These are phyloP conservation scores for Podosphaera leucotricha DNA, from an alignment of 2,329 filamentous ascomycete genomes.

Conservation along the genomic window DNA sequence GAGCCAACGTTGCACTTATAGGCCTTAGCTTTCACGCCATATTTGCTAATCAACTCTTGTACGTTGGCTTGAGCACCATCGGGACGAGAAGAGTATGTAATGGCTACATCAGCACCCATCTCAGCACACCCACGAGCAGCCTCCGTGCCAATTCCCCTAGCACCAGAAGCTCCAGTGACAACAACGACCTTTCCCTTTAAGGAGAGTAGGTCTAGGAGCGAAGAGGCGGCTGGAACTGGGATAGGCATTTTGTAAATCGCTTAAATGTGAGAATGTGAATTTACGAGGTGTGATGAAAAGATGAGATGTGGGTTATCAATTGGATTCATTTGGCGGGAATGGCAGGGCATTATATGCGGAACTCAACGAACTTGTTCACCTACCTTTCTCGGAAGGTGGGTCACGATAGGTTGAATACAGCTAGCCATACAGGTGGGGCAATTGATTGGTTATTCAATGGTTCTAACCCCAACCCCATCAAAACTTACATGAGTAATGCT, in stretches of 20 bases:
- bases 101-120: conserved; percentile 24
- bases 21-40: conserved; percentile 41
- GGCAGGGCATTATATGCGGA: background rate
- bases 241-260: conserved; percentile 26
- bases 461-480: no score
- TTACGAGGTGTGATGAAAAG: background rate
- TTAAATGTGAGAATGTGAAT: background rate
- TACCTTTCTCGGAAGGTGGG: no score
- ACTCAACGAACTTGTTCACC: no score
- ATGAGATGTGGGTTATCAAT: background rate
- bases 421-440: no score
- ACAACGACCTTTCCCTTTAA: conserved; percentile 37
- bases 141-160: conserved; percentile 45
- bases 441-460: no score
- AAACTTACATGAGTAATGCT: no score
- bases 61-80: conserved; percentile 42
- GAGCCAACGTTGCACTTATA: conserved; percentile 40
- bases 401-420: no score
- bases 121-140: conserved; percentile 36
- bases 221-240: conserved; percentile 29
- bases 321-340: background rate
- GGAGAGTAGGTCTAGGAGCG: conserved; percentile 36
- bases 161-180: conserved; percentile 37
- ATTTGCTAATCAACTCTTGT: conserved; percentile 31
- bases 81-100: conserved; percentile 41